phyloP scores from a whole-genome alignment of 2,329 filamentous ascomycete genomes.

The Diaporthe ampelina region DNA sequence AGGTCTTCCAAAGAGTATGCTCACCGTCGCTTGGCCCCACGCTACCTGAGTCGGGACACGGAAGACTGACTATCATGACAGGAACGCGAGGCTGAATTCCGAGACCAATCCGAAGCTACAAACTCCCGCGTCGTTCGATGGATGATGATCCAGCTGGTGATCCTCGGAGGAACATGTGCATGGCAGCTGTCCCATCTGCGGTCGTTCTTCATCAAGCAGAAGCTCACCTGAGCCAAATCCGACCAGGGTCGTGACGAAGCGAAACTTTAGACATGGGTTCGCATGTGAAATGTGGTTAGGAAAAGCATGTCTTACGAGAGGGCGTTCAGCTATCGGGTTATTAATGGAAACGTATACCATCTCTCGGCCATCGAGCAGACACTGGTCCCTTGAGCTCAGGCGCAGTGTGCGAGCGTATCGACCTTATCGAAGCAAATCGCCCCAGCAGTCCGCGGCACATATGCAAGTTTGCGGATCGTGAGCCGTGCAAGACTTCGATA shows the following conservation, averaged over 20 bases:
- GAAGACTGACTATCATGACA: constrained; percentile 53
- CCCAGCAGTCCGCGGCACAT: background rate
- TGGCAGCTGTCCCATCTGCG: constrained; percentile 98
- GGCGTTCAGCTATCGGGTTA: constrained; percentile 32
- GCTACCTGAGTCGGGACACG: constrained; percentile 5
- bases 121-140: constrained; percentile 94
- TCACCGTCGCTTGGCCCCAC: background rate
- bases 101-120: constrained; percentile 95
- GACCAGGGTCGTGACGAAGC: constrained; percentile 32
- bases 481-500: background rate
- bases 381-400: background rate
- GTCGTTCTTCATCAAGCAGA: constrained; percentile 99
- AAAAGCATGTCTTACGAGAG: constrained; percentile 37
- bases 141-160: constrained; percentile 89
- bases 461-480: background rate
- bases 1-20: constrained; percentile 92
- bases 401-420: background rate
- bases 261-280: constrained; percentile 30
- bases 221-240: constrained; percentile 79
- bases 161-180: constrained; percentile 89
- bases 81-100: constrained; percentile 98
- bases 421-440: background rate
- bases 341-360: constrained; percentile 33
- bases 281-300: constrained; percentile 11
- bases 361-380: background rate